Percentiles rank a stretch among this genome's conserved stretches.
These are phyloP conservation scores for Mortierella sp. DNA, from an alignment of 371 early-diverging fungal genomes.

Conservation along the genomic window DNA sequence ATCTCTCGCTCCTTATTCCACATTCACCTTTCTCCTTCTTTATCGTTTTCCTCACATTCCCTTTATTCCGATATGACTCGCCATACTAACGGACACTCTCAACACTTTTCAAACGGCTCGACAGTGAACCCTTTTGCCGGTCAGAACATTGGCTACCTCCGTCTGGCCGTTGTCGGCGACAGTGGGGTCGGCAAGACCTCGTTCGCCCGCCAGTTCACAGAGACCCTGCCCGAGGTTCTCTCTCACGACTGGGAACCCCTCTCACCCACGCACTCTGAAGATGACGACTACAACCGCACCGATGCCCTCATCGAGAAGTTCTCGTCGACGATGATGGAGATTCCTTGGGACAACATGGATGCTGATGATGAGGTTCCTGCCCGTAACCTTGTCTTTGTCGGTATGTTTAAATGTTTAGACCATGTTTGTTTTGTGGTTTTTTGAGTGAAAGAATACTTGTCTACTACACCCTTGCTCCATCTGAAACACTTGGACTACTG, in stretches of 20 bases:
- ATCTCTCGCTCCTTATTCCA: neutral
- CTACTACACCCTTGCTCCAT: neutral
- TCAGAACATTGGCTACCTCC: constrained; percentile 60
- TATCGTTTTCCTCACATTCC: neutral
- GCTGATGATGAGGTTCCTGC: constrained; percentile 56
- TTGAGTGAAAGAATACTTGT: neutral
- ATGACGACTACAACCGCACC: constrained; percentile 46
- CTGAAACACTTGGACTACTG: neutral
- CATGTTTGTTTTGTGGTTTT: neutral
- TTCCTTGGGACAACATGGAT: constrained; percentile 58
- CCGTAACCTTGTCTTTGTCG: constrained; percentile 61
- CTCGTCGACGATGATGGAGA: constrained; percentile 58
- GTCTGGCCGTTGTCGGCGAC: constrained; percentile 71
- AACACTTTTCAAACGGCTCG: constrained; percentile 2
- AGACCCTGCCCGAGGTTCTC: constrained; percentile 57
- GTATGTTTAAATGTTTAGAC: constrained; percentile 16
- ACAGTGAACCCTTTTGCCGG: constrained; percentile 53
- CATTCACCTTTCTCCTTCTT: neutral
- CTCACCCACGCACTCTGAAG: constrained; percentile 17
- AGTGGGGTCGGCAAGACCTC: constrained; percentile 72
- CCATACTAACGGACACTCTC: constrained; percentile 10
- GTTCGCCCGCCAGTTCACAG: constrained; percentile 61
- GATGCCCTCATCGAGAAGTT: constrained; percentile 55
- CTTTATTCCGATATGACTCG: neutral
- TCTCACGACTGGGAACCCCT: constrained; percentile 43